phyloP scores from a whole-genome alignment of 2,329 filamentous ascomycete species.

The Scedosporium boydii region DNA sequence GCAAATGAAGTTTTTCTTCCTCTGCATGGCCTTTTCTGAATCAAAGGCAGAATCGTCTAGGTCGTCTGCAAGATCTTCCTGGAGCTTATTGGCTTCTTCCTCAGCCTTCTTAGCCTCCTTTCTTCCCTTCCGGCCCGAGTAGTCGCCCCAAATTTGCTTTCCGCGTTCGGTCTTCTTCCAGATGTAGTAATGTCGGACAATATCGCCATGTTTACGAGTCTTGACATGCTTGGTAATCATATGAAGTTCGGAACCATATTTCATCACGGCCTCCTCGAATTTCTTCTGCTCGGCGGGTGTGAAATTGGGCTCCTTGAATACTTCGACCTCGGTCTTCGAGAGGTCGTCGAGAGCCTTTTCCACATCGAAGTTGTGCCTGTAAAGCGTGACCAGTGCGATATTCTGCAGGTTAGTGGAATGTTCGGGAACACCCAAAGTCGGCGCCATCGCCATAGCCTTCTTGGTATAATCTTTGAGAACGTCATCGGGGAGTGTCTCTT shows the following conservation, averaged over 20 bases:
- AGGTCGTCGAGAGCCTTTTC: constrained; percentile 63
- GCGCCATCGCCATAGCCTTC: constrained; percentile 54
- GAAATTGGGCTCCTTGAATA: constrained; percentile 77
- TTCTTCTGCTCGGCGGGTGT: constrained; percentile 71
- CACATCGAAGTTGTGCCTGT: constrained; percentile 60
- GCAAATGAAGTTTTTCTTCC: constrained; percentile 81
- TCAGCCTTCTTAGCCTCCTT: constrained; percentile 72
- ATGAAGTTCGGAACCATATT: constrained; percentile 84
- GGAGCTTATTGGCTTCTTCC: constrained; percentile 62
- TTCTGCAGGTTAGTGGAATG: constrained; percentile 82
- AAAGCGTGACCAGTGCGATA: constrained; percentile 67
- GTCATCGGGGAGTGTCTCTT: constrained; percentile 37
- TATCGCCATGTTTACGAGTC: constrained; percentile 55
- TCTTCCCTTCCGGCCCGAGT: constrained; percentile 77
- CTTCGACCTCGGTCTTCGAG: constrained; percentile 55
- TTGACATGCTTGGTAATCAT: constrained; percentile 78
- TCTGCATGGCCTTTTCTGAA: constrained; percentile 66
- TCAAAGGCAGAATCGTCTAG: constrained; percentile 95
- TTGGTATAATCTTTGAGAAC: constrained; percentile 70
- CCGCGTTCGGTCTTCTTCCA: constrained; percentile 94
- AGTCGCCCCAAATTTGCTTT: constrained; percentile 82
- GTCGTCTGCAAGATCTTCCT: constrained; percentile 88
- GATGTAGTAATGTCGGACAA: constrained; percentile 91
- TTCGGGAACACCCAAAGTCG: constrained; percentile 59
- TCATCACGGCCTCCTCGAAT: constrained; percentile 84